These are phyloP conservation scores for Parastagonospora avenae DNA, from an alignment of 2,329 filamentous ascomycete species.

Conservation along the genomic window DNA sequence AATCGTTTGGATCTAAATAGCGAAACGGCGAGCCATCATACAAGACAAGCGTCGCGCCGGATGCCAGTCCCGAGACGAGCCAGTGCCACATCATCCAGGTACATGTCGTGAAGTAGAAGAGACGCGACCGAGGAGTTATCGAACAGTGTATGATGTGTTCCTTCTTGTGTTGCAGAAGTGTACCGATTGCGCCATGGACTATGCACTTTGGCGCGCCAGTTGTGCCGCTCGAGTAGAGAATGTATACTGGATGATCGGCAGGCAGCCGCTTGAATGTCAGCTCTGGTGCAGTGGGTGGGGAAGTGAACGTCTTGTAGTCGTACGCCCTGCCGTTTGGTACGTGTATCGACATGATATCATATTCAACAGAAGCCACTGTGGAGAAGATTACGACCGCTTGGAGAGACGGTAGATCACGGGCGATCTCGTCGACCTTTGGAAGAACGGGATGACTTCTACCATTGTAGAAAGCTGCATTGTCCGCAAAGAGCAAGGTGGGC, in stretches of 20 bases:
- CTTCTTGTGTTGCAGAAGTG: conserved; percentile 95
- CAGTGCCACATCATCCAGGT: conserved; percentile 99
- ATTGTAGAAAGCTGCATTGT: conserved; percentile 90
- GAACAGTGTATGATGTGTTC: conserved; percentile 89
- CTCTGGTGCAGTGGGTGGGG: conserved; percentile 46
- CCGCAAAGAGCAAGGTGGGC: conserved; percentile 81
- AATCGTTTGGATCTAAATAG: conserved; percentile 44
- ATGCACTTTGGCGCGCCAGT: conserved; percentile 90
- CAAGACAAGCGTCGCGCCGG: conserved; percentile 80
- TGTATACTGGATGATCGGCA: conserved; percentile 88
- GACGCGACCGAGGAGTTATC: conserved; percentile 70
- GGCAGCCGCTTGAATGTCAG: conserved; percentile 74
- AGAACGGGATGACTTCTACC: conserved; percentile 84
- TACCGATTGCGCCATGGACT: conserved; percentile 87
- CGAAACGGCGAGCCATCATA: conserved; percentile 93
- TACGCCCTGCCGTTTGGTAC: conserved; percentile 40
- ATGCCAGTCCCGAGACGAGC: conserved; percentile 84
- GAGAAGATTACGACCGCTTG: conserved; percentile 76
- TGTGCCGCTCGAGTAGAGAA: conserved; percentile 91
- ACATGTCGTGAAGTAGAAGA: conserved; percentile 94
- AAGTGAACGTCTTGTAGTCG: conserved; percentile 43
- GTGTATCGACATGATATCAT: conserved; percentile 49
- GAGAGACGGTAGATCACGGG: conserved; percentile 68
- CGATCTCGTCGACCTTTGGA: conserved; percentile 79
- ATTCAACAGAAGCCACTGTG: conserved; percentile 57